Percentiles rank a stretch among this genome's conserved stretches.
Evolutionary conservation across 495 filamentous ascomycete species (phyloP).

Genomic region (Trichocladium antarcticum): DNA sequence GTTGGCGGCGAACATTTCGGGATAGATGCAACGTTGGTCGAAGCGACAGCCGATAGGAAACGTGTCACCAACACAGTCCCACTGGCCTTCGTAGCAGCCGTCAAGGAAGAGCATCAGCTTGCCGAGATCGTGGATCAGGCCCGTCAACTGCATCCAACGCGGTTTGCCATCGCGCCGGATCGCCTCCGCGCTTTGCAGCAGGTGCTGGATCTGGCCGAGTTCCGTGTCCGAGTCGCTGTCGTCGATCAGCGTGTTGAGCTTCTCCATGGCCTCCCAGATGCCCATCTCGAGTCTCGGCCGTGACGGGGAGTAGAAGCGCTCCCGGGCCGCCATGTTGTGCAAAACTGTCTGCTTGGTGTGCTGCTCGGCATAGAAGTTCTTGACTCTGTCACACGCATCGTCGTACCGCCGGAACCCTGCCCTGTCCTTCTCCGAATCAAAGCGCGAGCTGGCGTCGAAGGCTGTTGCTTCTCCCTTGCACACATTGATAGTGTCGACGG

Average conservation of each 20-base stretch:
- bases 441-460: constrained; percentile 52
- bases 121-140: constrained; percentile 82
- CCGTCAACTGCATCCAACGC: constrained; percentile 82
- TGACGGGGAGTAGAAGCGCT: constrained; percentile 51
- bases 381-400: constrained; percentile 65
- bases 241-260: constrained; percentile 78
- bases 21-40: constrained; percentile 64
- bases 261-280: constrained; percentile 84
- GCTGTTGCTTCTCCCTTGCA: constrained; percentile 49
- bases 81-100: constrained; percentile 73
- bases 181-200: constrained; percentile 76
- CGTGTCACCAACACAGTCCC: constrained; percentile 87
- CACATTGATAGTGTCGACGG: constrained; percentile 71
- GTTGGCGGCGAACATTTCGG: constrained; percentile 61
- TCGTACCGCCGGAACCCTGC: constrained; percentile 69
- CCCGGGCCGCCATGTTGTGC: constrained; percentile 67
- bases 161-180: constrained; percentile 83
- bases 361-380: constrained; percentile 73
- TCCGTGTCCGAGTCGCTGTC: constrained; percentile 76
- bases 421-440: constrained; percentile 72
- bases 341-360: constrained; percentile 77
- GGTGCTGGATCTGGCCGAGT: constrained; percentile 77
- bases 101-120: constrained; percentile 75
- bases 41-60: constrained; percentile 86
- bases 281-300: constrained; percentile 60